These are phyloP conservation scores for Peribolospora baueri DNA, from an alignment of 768 basidiomycete genomes.

Conservation along the genomic window DNA sequence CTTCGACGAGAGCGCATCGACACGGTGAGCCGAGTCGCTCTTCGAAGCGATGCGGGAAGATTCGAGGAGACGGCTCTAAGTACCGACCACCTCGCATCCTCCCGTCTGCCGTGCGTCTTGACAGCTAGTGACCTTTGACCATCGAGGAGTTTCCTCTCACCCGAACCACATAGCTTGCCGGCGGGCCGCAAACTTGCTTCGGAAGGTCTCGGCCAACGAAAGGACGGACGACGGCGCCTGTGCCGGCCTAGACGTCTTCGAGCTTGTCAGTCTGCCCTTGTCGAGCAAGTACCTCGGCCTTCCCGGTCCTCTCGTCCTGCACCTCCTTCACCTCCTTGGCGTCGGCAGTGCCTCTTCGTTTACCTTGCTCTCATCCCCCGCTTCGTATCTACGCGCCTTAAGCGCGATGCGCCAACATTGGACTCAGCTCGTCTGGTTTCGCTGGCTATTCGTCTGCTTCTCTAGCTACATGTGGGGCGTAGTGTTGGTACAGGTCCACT, in stretches of 20 bases:
- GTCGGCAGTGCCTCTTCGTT: neutral
- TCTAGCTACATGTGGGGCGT: conserved; percentile 88
- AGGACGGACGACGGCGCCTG: too few relatives aligned
- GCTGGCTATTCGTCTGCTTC: conserved; percentile 54
- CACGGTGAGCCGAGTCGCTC: too few relatives aligned
- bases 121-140: conserved; percentile 71
- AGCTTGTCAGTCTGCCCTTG: conserved; percentile 35
- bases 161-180: conserved; percentile 58
- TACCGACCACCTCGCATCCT: neutral
- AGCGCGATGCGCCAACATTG: conserved; percentile 50
- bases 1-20: conserved; percentile 15
- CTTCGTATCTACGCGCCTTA: conserved; percentile 29
- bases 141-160: conserved; percentile 49
- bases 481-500: conserved; percentile 37
- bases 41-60: conserved; percentile 25
- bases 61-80: conserved; percentile 32
- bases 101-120: neutral
- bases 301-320: conserved; percentile 15
- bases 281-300: conserved; percentile 33
- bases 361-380: conserved; percentile 29
- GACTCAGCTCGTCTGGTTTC: conserved; percentile 69
- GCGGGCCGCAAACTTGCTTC: conserved; percentile 29
- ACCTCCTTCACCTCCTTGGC: conserved; percentile 1
- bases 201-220: conserved; percentile 15
- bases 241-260: conserved; percentile 25